phyloP scores from a whole-genome alignment of 2,329 filamentous ascomycete genomes.

The Nothopassalora personata region DNA sequence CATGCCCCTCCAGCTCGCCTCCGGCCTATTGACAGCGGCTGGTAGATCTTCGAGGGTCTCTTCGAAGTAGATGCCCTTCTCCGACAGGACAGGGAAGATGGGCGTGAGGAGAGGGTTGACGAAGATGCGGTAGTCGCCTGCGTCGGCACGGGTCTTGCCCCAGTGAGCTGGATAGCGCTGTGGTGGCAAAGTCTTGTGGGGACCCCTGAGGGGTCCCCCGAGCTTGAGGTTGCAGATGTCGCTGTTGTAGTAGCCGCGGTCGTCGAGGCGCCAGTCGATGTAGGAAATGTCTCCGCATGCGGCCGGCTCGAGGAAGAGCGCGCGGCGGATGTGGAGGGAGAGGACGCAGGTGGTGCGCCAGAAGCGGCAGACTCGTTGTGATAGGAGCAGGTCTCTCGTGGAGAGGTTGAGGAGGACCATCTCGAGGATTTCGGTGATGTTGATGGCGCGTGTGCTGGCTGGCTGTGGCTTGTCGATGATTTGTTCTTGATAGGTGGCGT shows the following conservation, averaged over 20 bases:
- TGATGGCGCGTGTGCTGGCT: neutral
- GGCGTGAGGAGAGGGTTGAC: neutral
- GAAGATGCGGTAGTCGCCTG: neutral
- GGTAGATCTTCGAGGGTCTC: neutral
- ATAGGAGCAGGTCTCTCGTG: neutral
- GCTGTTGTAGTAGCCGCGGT: neutral
- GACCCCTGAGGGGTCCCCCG: neutral
- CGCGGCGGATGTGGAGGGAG: neutral
- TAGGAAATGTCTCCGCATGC: neutral
- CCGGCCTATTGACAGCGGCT: neutral
- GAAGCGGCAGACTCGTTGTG: neutral
- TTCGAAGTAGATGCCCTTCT: neutral
- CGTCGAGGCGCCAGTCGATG: neutral
- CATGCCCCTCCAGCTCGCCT: neutral
- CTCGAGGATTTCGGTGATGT: neutral
- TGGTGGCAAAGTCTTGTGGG: neutral
- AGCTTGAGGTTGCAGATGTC: neutral
- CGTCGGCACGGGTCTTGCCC: neutral
- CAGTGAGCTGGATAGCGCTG: neutral
- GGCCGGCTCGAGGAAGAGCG: neutral
- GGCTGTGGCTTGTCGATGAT: neutral
- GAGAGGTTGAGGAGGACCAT: neutral
- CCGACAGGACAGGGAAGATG: neutral
- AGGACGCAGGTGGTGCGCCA: neutral
- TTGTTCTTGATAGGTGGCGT: neutral